Conservation (phyloP, 192 early-diverging fungal species). For the Coemansia sp. region DNA sequence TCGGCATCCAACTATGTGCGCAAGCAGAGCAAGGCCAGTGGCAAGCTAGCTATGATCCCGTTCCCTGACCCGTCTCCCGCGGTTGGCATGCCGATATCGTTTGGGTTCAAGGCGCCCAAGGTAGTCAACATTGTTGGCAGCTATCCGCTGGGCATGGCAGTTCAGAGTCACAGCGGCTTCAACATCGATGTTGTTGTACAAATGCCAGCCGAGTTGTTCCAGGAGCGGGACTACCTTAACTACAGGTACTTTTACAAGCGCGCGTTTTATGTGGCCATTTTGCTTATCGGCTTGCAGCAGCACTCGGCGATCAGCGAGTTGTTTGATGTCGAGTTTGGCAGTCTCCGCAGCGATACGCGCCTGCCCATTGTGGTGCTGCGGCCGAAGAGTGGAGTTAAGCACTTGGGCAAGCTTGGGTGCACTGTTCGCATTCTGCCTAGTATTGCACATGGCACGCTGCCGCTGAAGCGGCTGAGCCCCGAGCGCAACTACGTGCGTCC, state of each 20-base stretch:
- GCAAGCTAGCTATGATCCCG: constrained; percentile 45
- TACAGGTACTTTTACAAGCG: constrained; percentile 94
- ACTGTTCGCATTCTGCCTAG: constrained; percentile 80
- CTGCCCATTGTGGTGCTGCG: constrained; percentile 63
- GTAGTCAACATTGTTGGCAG: constrained; percentile 84
- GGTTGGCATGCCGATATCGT: constrained; percentile 68
- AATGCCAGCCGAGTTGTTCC: constrained; percentile 81
- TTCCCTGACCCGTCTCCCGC: constrained; percentile 77
- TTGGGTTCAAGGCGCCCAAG: constrained; percentile 73
- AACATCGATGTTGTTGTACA: constrained; percentile 90
- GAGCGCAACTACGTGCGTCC: constrained; percentile 79
- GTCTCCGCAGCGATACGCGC: constrained; percentile 61
- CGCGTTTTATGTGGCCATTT: constrained; percentile 82
- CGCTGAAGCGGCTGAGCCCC: constrained; percentile 70
- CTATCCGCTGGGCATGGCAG: constrained; percentile 76
- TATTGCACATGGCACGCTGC: constrained; percentile 63
- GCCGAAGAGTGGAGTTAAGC: constrained; percentile 31
- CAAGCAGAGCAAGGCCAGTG: constrained; percentile 53
- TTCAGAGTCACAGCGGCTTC: constrained; percentile 57
- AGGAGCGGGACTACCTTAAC: constrained; percentile 93
- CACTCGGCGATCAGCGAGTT: constrained; percentile 50
- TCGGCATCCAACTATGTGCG: constrained; percentile 42
- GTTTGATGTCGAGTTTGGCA: constrained; percentile 55
- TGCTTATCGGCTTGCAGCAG: constrained; percentile 45
- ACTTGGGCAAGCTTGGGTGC: constrained; percentile 9